Conservation (phyloP, 129 eudicot genomes). For the Smallanthus sonchifolius region DNA sequence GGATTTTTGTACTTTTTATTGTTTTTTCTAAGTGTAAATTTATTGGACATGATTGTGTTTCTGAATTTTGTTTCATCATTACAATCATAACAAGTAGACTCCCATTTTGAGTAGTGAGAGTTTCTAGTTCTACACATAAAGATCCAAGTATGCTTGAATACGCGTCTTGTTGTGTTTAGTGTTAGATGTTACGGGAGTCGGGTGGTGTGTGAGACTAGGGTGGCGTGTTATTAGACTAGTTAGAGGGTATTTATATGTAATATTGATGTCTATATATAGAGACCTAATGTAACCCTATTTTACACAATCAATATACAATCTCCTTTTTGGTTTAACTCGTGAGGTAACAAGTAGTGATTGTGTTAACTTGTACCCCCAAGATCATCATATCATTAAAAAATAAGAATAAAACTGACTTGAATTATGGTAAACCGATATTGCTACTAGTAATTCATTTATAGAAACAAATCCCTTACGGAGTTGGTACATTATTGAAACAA, state of each 20-base stretch:
- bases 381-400: background rate
- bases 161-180: background rate
- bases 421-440: conserved; percentile 15
- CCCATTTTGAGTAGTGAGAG: too few relatives aligned
- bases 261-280: too few relatives aligned
- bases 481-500: conserved; percentile 22
- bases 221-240: too few relatives aligned
- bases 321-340: too few relatives aligned
- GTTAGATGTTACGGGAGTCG: too few relatives aligned
- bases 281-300: too few relatives aligned
- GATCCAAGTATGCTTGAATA: background rate
- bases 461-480: conserved; percentile 25
- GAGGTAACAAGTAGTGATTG: background rate
- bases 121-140: too few relatives aligned
- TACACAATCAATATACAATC: too few relatives aligned
- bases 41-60: background rate
- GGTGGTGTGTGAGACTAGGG: too few relatives aligned
- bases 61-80: background rate
- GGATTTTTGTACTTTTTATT: conserved; percentile 1
- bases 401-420: background rate
- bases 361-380: background rate
- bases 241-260: too few relatives aligned
- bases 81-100: background rate
- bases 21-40: background rate
- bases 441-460: conserved; percentile 30